phyloP scores from a whole-genome alignment of 2,329 filamentous ascomycete species.

The Colletotrichum sp. region DNA sequence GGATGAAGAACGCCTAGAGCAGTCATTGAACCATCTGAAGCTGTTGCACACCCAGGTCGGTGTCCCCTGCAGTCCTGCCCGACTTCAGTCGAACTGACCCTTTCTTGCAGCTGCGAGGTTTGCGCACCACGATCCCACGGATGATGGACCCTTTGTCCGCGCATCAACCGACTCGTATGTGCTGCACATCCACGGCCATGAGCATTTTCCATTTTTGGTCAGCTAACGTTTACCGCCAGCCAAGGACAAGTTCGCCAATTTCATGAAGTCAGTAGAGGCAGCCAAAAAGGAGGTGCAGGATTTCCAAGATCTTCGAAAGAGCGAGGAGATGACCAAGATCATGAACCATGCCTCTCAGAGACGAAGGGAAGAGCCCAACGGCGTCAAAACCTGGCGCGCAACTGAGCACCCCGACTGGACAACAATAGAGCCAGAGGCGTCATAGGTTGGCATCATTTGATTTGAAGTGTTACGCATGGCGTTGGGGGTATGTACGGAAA shows the following conservation, averaged over 20 bases:
- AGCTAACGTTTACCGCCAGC: constrained; percentile 41
- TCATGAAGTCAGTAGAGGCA: constrained; percentile 50
- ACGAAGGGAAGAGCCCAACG: constrained; percentile 56
- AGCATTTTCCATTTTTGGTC: neutral
- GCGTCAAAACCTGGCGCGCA: constrained; percentile 63
- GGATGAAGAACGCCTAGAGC: constrained; percentile 55
- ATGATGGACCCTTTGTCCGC: constrained; percentile 56
- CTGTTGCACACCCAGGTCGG: constrained; percentile 59
- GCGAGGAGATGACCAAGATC: constrained; percentile 51
- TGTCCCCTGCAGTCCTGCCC: neutral
- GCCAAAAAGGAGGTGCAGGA: constrained; percentile 56
- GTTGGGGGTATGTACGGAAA: neutral
- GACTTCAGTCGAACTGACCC: constrained; percentile 1
- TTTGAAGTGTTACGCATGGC: neutral
- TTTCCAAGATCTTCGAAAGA: constrained; percentile 51
- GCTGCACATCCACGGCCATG: neutral
- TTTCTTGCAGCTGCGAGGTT: constrained; percentile 43
- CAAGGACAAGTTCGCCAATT: constrained; percentile 50
- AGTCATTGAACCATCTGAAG: constrained; percentile 55
- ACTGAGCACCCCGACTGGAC: constrained; percentile 64
- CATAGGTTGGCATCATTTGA: neutral
- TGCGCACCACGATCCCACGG: constrained; percentile 53
- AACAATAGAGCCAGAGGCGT: neutral
- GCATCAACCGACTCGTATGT: constrained; percentile 56
- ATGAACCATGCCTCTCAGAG: constrained; percentile 59